phyloP scores from a whole-genome alignment of 2,329 filamentous ascomycete genomes.

The Microcera coccophila region DNA sequence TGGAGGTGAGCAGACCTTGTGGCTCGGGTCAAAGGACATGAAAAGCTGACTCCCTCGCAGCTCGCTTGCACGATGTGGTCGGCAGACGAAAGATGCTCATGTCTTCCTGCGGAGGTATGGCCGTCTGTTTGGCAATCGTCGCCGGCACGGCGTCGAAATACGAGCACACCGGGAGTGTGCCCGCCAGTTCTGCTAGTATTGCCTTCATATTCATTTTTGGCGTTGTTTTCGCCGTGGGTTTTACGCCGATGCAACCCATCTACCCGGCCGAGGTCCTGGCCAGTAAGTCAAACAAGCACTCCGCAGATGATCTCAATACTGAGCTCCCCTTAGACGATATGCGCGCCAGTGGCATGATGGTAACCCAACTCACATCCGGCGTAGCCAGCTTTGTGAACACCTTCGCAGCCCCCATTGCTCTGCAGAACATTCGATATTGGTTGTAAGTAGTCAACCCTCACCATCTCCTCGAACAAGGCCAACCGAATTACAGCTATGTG shows the following conservation, averaged over 20 bases:
- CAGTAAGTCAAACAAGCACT: too few relatives aligned
- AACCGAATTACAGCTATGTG: too few relatives aligned
- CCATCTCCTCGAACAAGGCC: too few relatives aligned
- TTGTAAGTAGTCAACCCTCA: too few relatives aligned
- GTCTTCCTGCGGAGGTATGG: slow-evolving; percentile 33
- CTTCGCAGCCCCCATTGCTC: slow-evolving; percentile 17
- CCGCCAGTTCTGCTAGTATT: slow-evolving; percentile 33
- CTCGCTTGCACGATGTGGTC: slow-evolving; percentile 37
- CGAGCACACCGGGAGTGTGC: slow-evolving; percentile 29
- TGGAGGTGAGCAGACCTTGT: slow-evolving; percentile 23
- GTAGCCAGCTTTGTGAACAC: slow-evolving; percentile 17
- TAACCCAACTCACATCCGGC: slow-evolving; percentile 10
- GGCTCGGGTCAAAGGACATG: background rate
- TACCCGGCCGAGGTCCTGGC: slow-evolving; percentile 28
- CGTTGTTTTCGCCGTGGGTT: slow-evolving; percentile 30
- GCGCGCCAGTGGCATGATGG: slow-evolving; percentile 20
- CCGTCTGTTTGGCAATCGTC: slow-evolving; percentile 35
- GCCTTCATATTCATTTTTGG: slow-evolving; percentile 40
- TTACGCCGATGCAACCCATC: slow-evolving; percentile 36
- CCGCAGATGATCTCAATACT: too few relatives aligned
- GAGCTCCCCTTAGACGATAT: slow-evolving; percentile 13
- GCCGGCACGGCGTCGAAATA: slow-evolving; percentile 35
- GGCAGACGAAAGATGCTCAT: slow-evolving; percentile 41
- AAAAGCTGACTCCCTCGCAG: slow-evolving; percentile 1
- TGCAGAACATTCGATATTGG: slow-evolving; percentile 12